Conservation (phyloP, 2,329 filamentous ascomycete species). For the Tolypocladium tundrense region DNA sequence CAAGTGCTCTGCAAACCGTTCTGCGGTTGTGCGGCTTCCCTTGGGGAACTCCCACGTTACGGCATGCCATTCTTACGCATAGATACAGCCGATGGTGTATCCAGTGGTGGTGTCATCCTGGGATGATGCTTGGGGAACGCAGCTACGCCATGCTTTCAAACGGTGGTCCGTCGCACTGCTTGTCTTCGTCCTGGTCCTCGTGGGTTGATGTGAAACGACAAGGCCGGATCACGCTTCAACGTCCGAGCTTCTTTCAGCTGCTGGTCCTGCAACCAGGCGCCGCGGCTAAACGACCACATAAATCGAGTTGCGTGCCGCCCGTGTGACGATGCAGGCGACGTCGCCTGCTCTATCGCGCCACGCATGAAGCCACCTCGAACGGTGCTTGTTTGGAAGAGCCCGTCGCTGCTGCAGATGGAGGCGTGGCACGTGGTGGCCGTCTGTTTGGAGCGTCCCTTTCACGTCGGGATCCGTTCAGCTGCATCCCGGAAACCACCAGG, state of each 20-base stretch:
- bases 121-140: neutral
- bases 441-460: neutral
- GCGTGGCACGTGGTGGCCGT: neutral
- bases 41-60: neutral
- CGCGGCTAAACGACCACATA: neutral
- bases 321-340: neutral
- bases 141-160: neutral
- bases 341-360: neutral
- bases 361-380: neutral
- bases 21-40: neutral
- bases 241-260: neutral
- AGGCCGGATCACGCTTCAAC: neutral
- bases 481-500: neutral
- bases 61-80: neutral
- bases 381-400: neutral
- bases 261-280: neutral
- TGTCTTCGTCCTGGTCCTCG: neutral
- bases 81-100: neutral
- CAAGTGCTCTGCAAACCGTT: neutral
- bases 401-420: neutral
- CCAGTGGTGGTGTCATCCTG: neutral
- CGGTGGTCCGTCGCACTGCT: neutral
- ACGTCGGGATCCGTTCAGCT: neutral
- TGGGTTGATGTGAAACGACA: neutral
- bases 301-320: neutral